phyloP scores from a whole-genome alignment of 371 early-diverging fungal species.

The Mortierella sp. region DNA sequence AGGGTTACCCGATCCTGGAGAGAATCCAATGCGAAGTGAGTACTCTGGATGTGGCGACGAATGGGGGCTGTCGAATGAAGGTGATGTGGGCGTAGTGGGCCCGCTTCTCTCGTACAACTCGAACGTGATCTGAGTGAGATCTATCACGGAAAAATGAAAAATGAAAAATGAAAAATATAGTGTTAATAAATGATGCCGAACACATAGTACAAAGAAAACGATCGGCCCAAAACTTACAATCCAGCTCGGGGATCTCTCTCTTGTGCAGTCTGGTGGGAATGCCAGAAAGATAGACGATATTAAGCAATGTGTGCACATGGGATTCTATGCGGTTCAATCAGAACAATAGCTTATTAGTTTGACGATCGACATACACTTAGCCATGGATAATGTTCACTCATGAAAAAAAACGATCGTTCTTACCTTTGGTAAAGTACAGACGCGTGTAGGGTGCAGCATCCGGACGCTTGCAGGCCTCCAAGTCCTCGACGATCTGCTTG shows the following conservation, averaged over 20 bases:
- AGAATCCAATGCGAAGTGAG: slow-evolving; percentile 92
- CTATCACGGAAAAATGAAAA: slow-evolving; percentile 50
- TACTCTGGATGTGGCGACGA: slow-evolving; percentile 73
- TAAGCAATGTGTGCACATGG: slow-evolving; percentile 91
- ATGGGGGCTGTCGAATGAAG: slow-evolving; percentile 14
- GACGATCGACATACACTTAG: background rate
- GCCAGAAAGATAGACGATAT: slow-evolving; percentile 89
- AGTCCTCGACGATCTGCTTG: slow-evolving; percentile 81
- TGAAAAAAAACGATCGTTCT: background rate
- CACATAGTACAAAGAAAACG: background rate
- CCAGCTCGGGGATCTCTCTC: slow-evolving; percentile 87
- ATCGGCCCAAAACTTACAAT: no score
- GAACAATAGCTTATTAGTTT: background rate
- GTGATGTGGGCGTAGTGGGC: slow-evolving; percentile 1
- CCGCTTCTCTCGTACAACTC: slow-evolving; percentile 94
- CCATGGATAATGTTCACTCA: background rate
- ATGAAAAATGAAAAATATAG: background rate
- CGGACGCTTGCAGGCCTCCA: slow-evolving; percentile 71
- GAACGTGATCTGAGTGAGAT: slow-evolving; percentile 96
- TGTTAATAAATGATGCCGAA: background rate
- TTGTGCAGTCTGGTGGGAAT: slow-evolving; percentile 81
- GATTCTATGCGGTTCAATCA: slow-evolving; percentile 72
- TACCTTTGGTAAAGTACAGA: slow-evolving; percentile 96
- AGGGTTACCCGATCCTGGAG: slow-evolving; percentile 92
- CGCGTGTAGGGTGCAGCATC: slow-evolving; percentile 76